phyloP scores from a whole-genome alignment of 106 monocot species.

The Amphibolis antarctica region DNA sequence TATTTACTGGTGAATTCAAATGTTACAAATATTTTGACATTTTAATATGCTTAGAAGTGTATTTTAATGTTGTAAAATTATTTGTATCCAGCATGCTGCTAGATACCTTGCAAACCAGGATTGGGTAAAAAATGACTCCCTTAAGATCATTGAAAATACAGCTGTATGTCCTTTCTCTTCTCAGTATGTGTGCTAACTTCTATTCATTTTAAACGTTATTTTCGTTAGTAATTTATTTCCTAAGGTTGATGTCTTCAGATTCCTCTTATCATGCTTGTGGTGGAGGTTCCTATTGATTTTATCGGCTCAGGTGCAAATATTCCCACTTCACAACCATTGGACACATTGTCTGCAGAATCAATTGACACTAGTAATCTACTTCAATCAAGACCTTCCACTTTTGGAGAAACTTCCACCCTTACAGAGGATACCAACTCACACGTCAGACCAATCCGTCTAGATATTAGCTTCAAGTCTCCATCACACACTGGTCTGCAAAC shows the following conservation, averaged over 20 bases:
- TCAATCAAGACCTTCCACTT: constrained; percentile 10
- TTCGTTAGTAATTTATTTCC: constrained; percentile 1
- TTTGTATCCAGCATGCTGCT: constrained; percentile 70
- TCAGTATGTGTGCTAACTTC: background rate
- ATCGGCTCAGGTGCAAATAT: constrained; percentile 33
- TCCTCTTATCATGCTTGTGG: constrained; percentile 94
- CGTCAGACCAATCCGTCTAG: constrained; percentile 65
- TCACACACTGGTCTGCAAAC: constrained; percentile 94
- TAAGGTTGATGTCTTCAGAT: constrained; percentile 38
- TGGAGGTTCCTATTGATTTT: constrained; percentile 66
- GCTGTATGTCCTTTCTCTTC: constrained; percentile 36
- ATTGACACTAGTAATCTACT: constrained; percentile 14
- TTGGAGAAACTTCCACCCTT: constrained; percentile 15
- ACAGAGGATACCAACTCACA: constrained; percentile 14
- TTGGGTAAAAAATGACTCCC: constrained; percentile 97
- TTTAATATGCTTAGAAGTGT: background rate
- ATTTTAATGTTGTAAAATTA: background rate
- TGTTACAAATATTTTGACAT: too few species aligned
- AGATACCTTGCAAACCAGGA: constrained; percentile 96
- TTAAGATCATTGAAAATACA: constrained; percentile 95
- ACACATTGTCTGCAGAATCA: constrained; percentile 17
- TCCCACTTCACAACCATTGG: constrained; percentile 20
- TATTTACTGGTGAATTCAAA: too few species aligned
- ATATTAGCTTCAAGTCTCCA: constrained; percentile 96
- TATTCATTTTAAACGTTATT: background rate